Base-by-base conservation (phyloP, 2,329 filamentous ascomycete genomes). In the Ceratocystiopsis brevicomis region DNA sequence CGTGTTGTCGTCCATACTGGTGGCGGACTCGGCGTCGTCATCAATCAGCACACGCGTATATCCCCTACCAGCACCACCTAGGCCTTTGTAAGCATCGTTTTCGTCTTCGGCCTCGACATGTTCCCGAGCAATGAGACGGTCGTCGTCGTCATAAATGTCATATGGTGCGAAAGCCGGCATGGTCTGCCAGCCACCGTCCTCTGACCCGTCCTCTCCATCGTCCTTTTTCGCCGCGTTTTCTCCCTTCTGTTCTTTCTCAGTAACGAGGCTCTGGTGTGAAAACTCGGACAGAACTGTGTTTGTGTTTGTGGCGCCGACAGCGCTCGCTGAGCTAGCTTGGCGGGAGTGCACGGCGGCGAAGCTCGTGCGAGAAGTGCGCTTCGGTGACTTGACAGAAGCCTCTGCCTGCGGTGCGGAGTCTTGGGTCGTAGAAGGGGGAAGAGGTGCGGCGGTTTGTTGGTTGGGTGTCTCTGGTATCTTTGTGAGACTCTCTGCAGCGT, bases 1-100 rank as follows among this genome's bases (percentile, higher is more conserved):
- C 0, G 90, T 98, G 54, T 96, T 88, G 45, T 98, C 90, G 56
- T 98, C 90, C 76, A 98, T 76, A 62, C 88, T 96, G 4, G 86
- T 98, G 40, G 81, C 81, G 25, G 87, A 95, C 57, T 93, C 76
- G 14, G 79, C 87, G 59, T 98, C 90, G 50, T 98, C 90, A 53
- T 98, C 90, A 53, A 94, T 71, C 49, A 92, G 74, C n/a, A 98
- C 85, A 40, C 86, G 73, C 1, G 90, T 98, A 58, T 98, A 98
- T 5, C 90, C 90, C 60, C 86, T 95, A 36, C 86, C 86, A 10
- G 88, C 88, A 25, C 87, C 87, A 19, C 88, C 87, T 0, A 94
- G 69, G 14, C 79, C 79, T 18, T 68, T 73, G 53, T 93, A 93
- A 37, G 72, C 77, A 48, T 77, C 73, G 38, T 61, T 66, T 39